phyloP scores from a whole-genome alignment of 2,329 filamentous ascomycete species.

The Tympanopsis confertula region DNA sequence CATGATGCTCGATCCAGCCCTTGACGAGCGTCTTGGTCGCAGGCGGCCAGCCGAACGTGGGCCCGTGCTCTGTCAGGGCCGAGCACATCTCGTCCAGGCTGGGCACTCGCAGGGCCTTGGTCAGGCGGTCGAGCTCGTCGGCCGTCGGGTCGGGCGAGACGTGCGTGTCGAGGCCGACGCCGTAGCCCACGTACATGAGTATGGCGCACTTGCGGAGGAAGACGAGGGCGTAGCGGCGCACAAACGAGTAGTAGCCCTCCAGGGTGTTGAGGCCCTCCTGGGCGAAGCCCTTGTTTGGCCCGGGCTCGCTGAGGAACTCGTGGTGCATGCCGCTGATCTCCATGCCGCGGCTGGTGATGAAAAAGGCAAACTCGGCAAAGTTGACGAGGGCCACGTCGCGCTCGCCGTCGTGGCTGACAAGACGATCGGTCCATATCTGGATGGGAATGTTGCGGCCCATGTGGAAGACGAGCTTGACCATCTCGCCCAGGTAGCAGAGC shows the following conservation, averaged over 20 bases:
- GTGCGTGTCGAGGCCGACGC: conserved; percentile 72
- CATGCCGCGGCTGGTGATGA: conserved; percentile 31
- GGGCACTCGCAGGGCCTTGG: conserved; percentile 63
- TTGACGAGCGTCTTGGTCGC: conserved; percentile 30
- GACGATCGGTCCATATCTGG: conserved; percentile 32
- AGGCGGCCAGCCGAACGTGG: conserved; percentile 35
- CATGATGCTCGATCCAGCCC: conserved; percentile 66
- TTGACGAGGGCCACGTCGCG: conserved; percentile 33
- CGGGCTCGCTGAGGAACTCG: background rate
- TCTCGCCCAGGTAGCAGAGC: conserved; percentile 81
- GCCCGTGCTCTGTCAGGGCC: conserved; percentile 34
- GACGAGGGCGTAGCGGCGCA: conserved; percentile 73
- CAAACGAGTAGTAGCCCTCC: conserved; percentile 43
- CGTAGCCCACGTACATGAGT: conserved; percentile 76
- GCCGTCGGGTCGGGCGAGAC: conserved; percentile 50
- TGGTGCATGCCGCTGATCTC: conserved; percentile 18
- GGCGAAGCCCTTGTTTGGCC: background rate
- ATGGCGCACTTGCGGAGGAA: conserved; percentile 81
- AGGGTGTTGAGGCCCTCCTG: conserved; percentile 34
- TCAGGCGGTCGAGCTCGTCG: conserved; percentile 73
- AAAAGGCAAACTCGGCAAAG: conserved; percentile 42
- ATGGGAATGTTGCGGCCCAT: conserved; percentile 41
- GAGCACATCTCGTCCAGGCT: conserved; percentile 68
- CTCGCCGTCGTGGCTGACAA: conserved; percentile 21
- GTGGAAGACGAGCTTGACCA: conserved; percentile 66